Evolutionary conservation across 2,329 filamentous ascomycete species (phyloP).

Genomic region (Diplodia scrobiculata): DNA sequence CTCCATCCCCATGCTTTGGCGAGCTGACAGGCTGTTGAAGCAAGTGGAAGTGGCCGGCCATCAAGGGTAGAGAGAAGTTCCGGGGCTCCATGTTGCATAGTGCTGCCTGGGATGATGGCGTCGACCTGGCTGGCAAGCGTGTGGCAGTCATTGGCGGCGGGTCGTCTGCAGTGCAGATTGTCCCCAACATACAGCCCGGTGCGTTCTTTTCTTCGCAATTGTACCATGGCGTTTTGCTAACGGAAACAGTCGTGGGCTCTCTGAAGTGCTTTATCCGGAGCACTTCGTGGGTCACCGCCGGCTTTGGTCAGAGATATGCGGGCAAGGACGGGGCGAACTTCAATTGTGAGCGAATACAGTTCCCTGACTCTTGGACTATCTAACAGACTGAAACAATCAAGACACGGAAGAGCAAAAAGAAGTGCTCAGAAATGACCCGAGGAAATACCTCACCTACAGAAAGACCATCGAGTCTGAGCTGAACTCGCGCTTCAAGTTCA

Average conservation of each 20-base stretch:
- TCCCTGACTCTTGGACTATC: no score
- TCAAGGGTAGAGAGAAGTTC: slow-evolving; percentile 48
- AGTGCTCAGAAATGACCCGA: not conserved
- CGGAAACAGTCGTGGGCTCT: not conserved
- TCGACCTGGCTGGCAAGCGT: slow-evolving; percentile 31
- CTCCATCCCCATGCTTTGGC: no score
- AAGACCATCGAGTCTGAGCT: slow-evolving; percentile 22
- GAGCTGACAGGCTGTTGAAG: not conserved
- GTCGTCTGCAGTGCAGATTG: slow-evolving; percentile 42
- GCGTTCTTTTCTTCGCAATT: fast-evolving
- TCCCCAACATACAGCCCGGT: slow-evolving; percentile 40
- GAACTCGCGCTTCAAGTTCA: slow-evolving; percentile 24
- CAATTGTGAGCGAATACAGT: slow-evolving; percentile 37
- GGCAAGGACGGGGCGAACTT: slow-evolving; percentile 44
- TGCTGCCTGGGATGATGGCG: slow-evolving; percentile 46
- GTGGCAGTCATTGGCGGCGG: slow-evolving; percentile 42
- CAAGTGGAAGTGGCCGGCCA: slow-evolving; percentile 50
- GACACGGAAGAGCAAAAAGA: slow-evolving; percentile 15
- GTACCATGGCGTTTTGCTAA: not conserved
- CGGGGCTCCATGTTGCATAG: slow-evolving; percentile 50
- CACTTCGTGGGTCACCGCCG: slow-evolving; percentile 55
- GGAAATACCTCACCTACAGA: slow-evolving; percentile 10
- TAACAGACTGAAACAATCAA: not conserved
- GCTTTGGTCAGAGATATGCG: slow-evolving; percentile 50
- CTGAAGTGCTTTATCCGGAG: slow-evolving; percentile 56